These are phyloP conservation scores for Globisporangium polare DNA, from an alignment of 352 stramenopile species.

Conservation along the genomic window DNA sequence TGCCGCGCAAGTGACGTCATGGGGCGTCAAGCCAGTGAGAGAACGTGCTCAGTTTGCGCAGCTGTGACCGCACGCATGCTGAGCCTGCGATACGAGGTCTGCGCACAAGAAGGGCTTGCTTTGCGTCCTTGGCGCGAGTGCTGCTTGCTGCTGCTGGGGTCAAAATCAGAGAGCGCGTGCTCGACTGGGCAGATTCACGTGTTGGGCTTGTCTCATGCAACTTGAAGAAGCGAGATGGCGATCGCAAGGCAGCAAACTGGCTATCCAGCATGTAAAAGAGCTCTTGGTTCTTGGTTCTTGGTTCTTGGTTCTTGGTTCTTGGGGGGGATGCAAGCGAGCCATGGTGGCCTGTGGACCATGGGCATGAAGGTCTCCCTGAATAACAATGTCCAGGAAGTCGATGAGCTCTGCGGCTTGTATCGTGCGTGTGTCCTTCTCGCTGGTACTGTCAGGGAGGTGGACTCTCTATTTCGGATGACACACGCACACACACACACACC, in stretches of 20 bases:
- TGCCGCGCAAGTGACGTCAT: conserved; percentile 4
- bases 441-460: too few species aligned
- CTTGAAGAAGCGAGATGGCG: neutral
- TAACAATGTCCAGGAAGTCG: too few species aligned
- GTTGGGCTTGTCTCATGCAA: conserved; percentile 1
- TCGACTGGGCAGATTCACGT: neutral
- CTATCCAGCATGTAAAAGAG: neutral
- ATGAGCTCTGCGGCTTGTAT: too few species aligned
- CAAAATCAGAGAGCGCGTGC: neutral
- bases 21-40: neutral
- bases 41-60: neutral
- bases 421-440: too few species aligned
- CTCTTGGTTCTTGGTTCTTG: too few species aligned
- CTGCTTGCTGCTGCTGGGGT: neutral
- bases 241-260: neutral
- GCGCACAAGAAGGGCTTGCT: neutral
- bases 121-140: neutral
- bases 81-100: neutral
- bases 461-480: too few species aligned
- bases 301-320: too few species aligned
- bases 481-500: too few species aligned
- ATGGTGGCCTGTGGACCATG: too few species aligned
- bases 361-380: too few species aligned
- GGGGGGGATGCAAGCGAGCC: too few species aligned
- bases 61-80: neutral